Evolutionary conservation across 2,329 filamentous ascomycete genomes (phyloP).

Genomic region (Colletotrichum karsti): DNA sequence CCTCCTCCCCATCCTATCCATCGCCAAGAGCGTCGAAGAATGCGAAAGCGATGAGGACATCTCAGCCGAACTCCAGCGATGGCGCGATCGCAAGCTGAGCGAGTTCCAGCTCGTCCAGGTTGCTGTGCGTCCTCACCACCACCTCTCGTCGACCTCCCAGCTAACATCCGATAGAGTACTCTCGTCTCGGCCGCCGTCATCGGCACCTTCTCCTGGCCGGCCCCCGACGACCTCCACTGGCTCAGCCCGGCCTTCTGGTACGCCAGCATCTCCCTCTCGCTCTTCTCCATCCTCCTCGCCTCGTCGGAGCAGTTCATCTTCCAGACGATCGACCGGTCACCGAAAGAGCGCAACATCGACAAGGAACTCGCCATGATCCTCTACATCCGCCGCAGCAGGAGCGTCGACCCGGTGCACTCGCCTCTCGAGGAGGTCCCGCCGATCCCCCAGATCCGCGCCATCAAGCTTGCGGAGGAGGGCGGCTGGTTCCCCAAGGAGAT

Average conservation of each 20-base stretch:
- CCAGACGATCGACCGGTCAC: slow-evolving; percentile 30
- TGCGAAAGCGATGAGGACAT: slow-evolving; percentile 25
- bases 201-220: slow-evolving; percentile 37
- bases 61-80: slow-evolving; percentile 28
- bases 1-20: slow-evolving; percentile 32
- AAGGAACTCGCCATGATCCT: slow-evolving; percentile 32
- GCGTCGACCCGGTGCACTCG: slow-evolving; percentile 15
- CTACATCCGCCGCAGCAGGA: slow-evolving; percentile 18
- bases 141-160: neutral
- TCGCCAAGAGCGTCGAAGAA: slow-evolving; percentile 27
- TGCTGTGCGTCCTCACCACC: slow-evolving; percentile 26
- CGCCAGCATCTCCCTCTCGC: slow-evolving; percentile 35
- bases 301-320: slow-evolving; percentile 38
- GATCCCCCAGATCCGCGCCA: slow-evolving; percentile 25
- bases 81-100: slow-evolving; percentile 33
- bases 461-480: slow-evolving; percentile 19
- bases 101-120: slow-evolving; percentile 35
- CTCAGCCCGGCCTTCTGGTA: slow-evolving; percentile 34
- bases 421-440: slow-evolving; percentile 22
- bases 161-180: slow-evolving; percentile 29
- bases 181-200: slow-evolving; percentile 37
- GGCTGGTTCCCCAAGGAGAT: slow-evolving; percentile 27
- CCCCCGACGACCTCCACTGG: slow-evolving; percentile 33
- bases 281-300: slow-evolving; percentile 37
- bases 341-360: slow-evolving; percentile 20